Evolutionary conservation across 73 alveolate species (phyloP).

Genomic region (Paramecium bursaria): DNA sequence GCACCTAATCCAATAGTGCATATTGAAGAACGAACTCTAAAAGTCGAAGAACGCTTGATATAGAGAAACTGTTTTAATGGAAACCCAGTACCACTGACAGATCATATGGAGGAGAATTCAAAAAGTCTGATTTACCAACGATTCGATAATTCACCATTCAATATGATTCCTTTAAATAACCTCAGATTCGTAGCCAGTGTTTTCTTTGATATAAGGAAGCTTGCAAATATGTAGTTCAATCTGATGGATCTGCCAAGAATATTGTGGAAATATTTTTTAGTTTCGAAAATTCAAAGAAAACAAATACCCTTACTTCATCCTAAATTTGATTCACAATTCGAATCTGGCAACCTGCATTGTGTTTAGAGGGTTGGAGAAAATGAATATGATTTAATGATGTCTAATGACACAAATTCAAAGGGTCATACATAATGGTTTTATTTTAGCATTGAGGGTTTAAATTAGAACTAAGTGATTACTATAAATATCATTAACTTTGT

Average conservation of each 20-base stretch:
- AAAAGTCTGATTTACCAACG: constrained; percentile 8
- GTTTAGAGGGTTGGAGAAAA: constrained; percentile 62
- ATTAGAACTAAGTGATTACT: constrained; percentile 52
- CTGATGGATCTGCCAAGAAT: not conserved
- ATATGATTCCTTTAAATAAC: constrained; percentile 28
- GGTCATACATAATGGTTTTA: constrained; percentile 76
- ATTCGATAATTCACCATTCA: constrained; percentile 27
- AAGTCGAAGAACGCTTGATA: too few species aligned
- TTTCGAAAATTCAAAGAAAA: too few species aligned
- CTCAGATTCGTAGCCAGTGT: constrained; percentile 20
- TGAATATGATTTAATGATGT: constrained; percentile 71
- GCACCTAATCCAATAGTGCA: too few species aligned
- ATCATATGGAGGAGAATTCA: too few species aligned
- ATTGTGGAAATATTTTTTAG: not conserved
- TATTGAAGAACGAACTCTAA: too few species aligned
- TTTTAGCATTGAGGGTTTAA: constrained; percentile 26
- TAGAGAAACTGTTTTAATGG: too few species aligned
- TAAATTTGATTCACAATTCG: constrained; percentile 67
- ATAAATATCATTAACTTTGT: constrained; percentile 71
- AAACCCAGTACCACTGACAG: too few species aligned
- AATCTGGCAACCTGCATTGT: constrained; percentile 59
- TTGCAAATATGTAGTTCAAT: not conserved
- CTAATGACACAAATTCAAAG: constrained; percentile 72
- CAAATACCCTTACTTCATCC: too few species aligned
- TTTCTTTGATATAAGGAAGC: constrained; percentile 15